phyloP scores from a whole-genome alignment of 768 basidiomycete species.

The Tricholoma matsutake region DNA sequence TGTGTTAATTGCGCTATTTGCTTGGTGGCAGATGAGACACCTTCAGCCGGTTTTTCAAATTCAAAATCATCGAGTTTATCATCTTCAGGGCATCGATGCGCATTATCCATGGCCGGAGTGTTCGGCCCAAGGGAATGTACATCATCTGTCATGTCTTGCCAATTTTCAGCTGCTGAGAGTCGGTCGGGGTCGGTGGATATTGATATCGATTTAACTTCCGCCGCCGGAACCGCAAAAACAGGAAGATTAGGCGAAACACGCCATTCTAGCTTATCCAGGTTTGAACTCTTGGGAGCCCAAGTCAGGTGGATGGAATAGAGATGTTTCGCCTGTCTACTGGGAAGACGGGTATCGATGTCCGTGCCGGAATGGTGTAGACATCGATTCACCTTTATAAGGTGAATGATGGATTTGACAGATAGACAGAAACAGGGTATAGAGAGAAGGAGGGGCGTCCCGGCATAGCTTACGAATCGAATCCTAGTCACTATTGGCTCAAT shows the following conservation, averaged over 20 bases:
- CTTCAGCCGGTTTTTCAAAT: constrained; percentile 5
- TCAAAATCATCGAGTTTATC: constrained; percentile 11
- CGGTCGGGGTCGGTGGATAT: constrained; percentile 14
- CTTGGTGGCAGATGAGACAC: not conserved
- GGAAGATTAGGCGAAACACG: too few species aligned
- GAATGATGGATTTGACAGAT: constrained; percentile 40
- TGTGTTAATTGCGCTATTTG: not conserved
- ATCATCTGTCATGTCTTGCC: constrained; percentile 8
- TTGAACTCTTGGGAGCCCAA: too few species aligned
- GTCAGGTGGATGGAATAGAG: constrained; percentile 3
- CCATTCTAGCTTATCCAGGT: too few species aligned
- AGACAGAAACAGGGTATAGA: constrained; percentile 51
- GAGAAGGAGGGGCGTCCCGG: constrained; percentile 51
- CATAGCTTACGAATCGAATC: constrained; percentile 64
- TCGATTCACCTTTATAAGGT: constrained; percentile 31
- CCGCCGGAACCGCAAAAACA: too few species aligned
- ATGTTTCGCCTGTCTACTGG: constrained; percentile 12
- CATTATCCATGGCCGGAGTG: constrained; percentile 5
- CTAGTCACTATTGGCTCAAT: constrained; percentile 27
- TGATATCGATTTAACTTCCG: not conserved
- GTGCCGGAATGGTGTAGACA: constrained; percentile 32
- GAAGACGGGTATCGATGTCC: constrained; percentile 14
- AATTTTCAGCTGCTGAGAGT: constrained; percentile 15
- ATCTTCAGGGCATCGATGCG: constrained; percentile 12
- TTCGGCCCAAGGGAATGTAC: not conserved